Base-by-base conservation (phyloP, 2,329 filamentous ascomycete genomes). In the Fusarium neocosmosporiellum region DNA sequence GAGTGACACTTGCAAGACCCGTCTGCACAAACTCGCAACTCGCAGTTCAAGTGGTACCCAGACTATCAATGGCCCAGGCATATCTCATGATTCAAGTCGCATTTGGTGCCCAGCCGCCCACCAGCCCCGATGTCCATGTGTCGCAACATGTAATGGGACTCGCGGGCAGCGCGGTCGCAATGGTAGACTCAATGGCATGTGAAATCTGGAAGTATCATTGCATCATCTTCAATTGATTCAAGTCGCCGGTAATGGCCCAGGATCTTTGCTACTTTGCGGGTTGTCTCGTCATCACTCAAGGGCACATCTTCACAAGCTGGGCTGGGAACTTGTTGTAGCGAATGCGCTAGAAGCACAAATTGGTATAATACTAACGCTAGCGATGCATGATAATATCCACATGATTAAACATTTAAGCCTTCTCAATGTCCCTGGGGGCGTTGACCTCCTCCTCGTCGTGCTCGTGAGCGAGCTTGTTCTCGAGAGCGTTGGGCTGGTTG, bases 401-500 rank as follows among this genome's bases (percentile, higher is more conserved):
- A 29, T 48, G 43, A 57, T 67, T 63, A 64, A 63, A 67, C 39
- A 27, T 72, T 50, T 50, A 50, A 50, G 46, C 48, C 63, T 74
- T 70, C 63, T 77, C 72, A 59, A 75, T 69, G 5, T 75, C 72
- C 20, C 71, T 39, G 24, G 71, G 71, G 41, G 71, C 70, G 33
- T 64, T 63, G 13, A 63, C 11, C 10, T 65, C 53, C 60, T 65
- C 66, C 27, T 75, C 65, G 10, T 62, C 69, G 1, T 76, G 64
- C 55, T 77, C 69, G 20, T 65, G 59, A 1, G 48, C 33, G 7
- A 78, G 34, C 73, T 79, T 77, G 72, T 82, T 80, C 60, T 74
- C 72, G 22, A 77, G 22, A 50, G 79, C 80, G 2, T 78, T 83
- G 24, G 83, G 85, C 76, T 84, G 77, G 73, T 81, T 78, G n/a